A percentile compares a stretch with the other conserved stretches of the same genome.
Conservation (phyloP, 768 basidiomycete species). For the Mycena polygramma region DNA sequence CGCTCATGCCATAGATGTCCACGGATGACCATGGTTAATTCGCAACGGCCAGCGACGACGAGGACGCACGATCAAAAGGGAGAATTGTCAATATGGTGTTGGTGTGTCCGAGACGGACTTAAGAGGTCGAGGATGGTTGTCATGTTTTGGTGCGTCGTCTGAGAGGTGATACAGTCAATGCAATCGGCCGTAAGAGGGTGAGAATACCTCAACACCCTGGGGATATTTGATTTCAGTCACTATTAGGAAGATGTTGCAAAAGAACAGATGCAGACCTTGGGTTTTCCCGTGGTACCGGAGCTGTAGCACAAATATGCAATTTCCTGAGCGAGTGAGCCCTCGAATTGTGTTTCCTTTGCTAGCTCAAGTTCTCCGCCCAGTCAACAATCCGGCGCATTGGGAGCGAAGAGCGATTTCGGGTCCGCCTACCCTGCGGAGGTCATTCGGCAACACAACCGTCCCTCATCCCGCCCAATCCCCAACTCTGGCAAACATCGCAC, state of each 20-base stretch:
- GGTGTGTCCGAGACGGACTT: slow-evolving; percentile 56
- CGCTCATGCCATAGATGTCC: slow-evolving; percentile 52
- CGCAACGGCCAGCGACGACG: no score
- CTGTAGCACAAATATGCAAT: slow-evolving; percentile 76
- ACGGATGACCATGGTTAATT: no score
- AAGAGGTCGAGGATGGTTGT: slow-evolving; percentile 66
- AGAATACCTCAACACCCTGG: slow-evolving; percentile 56
- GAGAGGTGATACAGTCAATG: slow-evolving; percentile 2
- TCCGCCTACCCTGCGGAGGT: slow-evolving; percentile 61
- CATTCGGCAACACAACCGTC: slow-evolving; percentile 69
- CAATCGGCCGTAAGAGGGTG: not conserved
- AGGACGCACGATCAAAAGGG: slow-evolving; percentile 58
- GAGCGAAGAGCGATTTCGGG: slow-evolving; percentile 43
- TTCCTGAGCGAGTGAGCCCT: slow-evolving; percentile 66
- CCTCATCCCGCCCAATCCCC: slow-evolving; percentile 61
- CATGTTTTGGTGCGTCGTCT: slow-evolving; percentile 77
- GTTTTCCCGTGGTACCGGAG: slow-evolving; percentile 67
- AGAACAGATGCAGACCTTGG: slow-evolving; percentile 49
- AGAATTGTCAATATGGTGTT: slow-evolving; percentile 49
- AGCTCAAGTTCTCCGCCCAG: slow-evolving; percentile 60
- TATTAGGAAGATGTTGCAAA: no score
- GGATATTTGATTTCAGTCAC: no score
- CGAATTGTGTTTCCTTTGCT: slow-evolving; percentile 65
- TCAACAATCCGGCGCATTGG: slow-evolving; percentile 48
- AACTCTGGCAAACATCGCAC: slow-evolving; percentile 67